Conservation (phyloP, 305 asterid species). For the Solanum hybrid region DNA sequence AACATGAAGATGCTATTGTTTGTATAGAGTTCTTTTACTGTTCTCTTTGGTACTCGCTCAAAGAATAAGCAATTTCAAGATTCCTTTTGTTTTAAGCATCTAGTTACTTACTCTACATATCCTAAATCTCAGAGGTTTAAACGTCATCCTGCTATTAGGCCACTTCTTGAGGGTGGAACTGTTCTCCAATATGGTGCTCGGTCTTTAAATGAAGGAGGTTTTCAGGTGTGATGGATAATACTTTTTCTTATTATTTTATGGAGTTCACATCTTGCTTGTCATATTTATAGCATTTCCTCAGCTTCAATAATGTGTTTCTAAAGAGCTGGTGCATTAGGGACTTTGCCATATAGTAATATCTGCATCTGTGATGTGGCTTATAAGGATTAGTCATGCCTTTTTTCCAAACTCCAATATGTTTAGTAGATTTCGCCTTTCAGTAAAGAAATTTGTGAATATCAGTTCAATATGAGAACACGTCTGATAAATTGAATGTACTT, state of each 20-base stretch:
- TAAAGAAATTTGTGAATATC: background rate
- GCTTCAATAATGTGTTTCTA: background rate
- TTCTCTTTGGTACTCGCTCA: background rate
- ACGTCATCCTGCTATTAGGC: constrained; percentile 78
- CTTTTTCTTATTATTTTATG: constrained; percentile 1
- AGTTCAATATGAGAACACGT: background rate
- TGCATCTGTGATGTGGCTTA: background rate
- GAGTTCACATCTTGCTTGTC: background rate
- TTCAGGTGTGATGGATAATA: constrained; percentile 52
- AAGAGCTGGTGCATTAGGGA: background rate
- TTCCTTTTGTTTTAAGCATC: constrained; percentile 1
- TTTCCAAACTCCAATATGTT: background rate
- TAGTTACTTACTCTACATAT: background rate
- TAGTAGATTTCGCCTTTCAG: background rate
- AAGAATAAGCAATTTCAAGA: background rate
- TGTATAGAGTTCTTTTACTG: constrained; percentile 3
- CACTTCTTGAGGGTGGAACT: constrained; percentile 81
- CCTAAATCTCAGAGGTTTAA: constrained; percentile 57
- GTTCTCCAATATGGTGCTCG: constrained; percentile 97
- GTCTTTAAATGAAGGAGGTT: constrained; percentile 93
- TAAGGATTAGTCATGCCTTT: background rate
- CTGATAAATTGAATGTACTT: background rate
- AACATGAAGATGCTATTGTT: background rate
- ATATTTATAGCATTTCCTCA: background rate
- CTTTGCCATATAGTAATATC: background rate